Evolutionary conservation across 2,329 filamentous ascomycete genomes (phyloP).

Genomic region (Alternaria atra): DNA sequence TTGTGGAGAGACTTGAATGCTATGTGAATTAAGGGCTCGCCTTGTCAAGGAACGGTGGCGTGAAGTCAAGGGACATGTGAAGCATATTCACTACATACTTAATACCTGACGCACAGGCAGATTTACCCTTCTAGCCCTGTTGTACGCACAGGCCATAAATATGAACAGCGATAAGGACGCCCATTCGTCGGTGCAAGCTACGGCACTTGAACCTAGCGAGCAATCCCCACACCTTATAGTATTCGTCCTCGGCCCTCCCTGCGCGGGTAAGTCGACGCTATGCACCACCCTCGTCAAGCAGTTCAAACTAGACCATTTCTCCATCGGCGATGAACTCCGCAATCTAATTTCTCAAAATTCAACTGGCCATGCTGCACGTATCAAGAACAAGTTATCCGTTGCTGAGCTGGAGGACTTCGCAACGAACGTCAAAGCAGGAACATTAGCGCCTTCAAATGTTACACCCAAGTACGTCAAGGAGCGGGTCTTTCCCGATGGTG

Average conservation of each 20-base stretch:
- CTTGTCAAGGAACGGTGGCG: neutral
- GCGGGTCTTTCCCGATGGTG: constrained; percentile 13
- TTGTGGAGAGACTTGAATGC: neutral
- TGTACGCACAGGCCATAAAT: neutral
- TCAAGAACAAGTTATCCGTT: constrained; percentile 9
- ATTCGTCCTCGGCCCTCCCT: constrained; percentile 21
- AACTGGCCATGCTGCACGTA: constrained; percentile 5
- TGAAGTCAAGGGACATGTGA: neutral
- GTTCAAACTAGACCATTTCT: constrained; percentile 20
- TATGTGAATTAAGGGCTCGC: neutral
- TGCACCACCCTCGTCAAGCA: constrained; percentile 8
- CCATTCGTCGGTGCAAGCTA: neutral
- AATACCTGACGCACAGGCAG: neutral
- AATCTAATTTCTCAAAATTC: constrained; percentile 10
- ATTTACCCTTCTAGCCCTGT: neutral
- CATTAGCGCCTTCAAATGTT: constrained; percentile 7
- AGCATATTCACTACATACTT: neutral
- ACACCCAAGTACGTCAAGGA: constrained; percentile 16
- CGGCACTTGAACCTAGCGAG: neutral
- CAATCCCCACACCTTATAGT: constrained; percentile 5
- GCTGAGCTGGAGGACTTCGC: constrained; percentile 8
- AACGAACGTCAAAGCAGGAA: constrained; percentile 9
- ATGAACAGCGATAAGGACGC: neutral
- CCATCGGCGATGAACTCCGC: constrained; percentile 20
- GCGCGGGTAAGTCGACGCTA: constrained; percentile 24